Evolutionary conservation across 169 alveolate species (phyloP), one percentile per base, ranked within the genome.

Genomic region (Eimeria necatrix): DNA sequence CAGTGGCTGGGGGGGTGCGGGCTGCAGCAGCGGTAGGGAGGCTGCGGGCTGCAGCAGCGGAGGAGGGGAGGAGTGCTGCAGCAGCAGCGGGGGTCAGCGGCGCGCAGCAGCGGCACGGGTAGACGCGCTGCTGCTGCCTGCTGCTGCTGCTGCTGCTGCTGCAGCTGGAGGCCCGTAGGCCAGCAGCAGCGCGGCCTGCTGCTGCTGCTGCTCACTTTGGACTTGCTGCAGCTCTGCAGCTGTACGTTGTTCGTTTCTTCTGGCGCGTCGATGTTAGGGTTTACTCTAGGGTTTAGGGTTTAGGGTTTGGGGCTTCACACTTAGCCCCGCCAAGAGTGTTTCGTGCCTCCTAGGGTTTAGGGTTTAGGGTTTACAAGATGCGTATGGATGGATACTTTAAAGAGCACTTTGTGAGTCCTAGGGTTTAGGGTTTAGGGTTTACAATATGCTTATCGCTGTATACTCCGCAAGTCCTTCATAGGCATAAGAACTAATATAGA

Each of bases 251-350:
- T 8, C 20, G 64, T 56, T 56, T 8, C 64, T 8, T 14, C 14
- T 56, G 8, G 20, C 14, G 64, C 8, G 64, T 56, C 20, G 64
- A 14, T 14, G 16, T 71, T 71, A 71, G 83, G 83, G 83, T 71
- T 71, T 71, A 71, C 51, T 71, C 24, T 71, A 71, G 83, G 83
- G 83, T 71, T 71, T 71, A 71, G 83, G 83, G 83, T 71, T 71
- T 71, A 71, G 83, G 83, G 83, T 71, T 71, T 71, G 24, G 83
- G 83, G 83, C 24, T 71, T 71, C 4, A 4, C 14, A 5, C 51
- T 71, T 24, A 7, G 46, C 41, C 4, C 7, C 7, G 6, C 4
- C 7, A 14, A 61, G 6, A 61, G 73, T 4, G n/a, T n/a, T 26
- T 8, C 4, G 51, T 71, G 4, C 16, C 4, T n/a, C 51, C 51